A percentile compares a stretch with the other conserved stretches of the same genome.
These are phyloP conservation scores for Gracilaria domingensis DNA, from an alignment of 23 red algal genomes.

Conservation along the genomic window DNA sequence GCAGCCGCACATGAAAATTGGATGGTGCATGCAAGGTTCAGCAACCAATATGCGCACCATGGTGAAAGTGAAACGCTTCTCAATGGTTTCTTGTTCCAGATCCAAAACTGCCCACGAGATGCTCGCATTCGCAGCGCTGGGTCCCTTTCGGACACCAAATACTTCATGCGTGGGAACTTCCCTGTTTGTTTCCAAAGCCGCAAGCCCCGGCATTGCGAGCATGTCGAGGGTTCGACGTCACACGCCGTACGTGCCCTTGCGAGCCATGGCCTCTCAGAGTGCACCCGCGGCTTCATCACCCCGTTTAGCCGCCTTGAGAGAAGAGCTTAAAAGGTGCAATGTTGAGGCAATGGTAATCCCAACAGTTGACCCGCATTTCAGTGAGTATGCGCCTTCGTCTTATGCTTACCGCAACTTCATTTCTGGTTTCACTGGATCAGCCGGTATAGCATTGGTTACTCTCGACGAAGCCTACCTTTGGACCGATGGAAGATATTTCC, in stretches of 20 bases:
- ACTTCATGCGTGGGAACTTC: background rate
- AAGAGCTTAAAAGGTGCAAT: constrained; percentile 28
- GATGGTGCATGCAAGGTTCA: too few relatives aligned
- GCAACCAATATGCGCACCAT: too few relatives aligned
- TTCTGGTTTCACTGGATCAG: constrained; percentile 89
- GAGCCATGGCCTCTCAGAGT: background rate
- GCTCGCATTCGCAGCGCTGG: background rate
- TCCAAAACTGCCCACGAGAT: background rate
- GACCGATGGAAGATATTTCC: constrained; percentile 97
- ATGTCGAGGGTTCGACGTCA: too few relatives aligned
- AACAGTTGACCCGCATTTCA: constrained; percentile 81
- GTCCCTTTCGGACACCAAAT: background rate
- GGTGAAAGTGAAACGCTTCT: too few relatives aligned
- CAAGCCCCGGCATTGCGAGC: background rate
- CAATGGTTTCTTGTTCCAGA: background rate
- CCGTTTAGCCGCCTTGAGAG: constrained; percentile 63
- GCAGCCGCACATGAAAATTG: too few relatives aligned
- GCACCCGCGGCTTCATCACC: background rate
- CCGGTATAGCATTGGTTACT: constrained; percentile 91
- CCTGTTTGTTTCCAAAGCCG: background rate
- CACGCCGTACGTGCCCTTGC: background rate
- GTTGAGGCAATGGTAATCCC: constrained; percentile 91
- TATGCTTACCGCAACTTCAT: constrained; percentile 85
- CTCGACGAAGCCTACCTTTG: constrained; percentile 80
- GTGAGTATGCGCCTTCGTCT: constrained; percentile 79